phyloP scores from a whole-genome alignment of 306 rosid genomes.

The Pyrus communis region DNA sequence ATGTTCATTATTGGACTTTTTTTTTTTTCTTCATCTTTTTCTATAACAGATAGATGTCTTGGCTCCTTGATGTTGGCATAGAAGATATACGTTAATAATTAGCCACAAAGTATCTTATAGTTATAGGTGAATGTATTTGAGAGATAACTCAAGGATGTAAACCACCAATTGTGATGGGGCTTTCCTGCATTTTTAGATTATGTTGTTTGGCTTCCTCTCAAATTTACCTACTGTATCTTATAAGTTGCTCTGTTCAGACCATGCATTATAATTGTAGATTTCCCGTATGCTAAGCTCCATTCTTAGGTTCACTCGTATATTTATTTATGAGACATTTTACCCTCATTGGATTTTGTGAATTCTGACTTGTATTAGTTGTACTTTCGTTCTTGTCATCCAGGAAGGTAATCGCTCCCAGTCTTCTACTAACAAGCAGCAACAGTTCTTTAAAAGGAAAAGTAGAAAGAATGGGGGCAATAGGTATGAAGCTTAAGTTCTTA shows the following conservation, averaged over 20 bases:
- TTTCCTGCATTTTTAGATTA: background rate
- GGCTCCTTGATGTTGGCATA: background rate
- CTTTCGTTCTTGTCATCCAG: constrained; percentile 32
- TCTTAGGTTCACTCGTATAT: background rate
- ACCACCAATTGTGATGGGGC: background rate
- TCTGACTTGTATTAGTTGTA: constrained; percentile 12
- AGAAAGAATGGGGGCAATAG: constrained; percentile 50
- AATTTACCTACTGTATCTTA: background rate
- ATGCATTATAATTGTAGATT: background rate
- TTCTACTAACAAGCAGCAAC: constrained; percentile 32
- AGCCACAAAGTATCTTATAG: background rate
- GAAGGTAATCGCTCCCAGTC: constrained; percentile 44
- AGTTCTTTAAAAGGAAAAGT: constrained; percentile 34
- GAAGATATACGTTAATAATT: background rate
- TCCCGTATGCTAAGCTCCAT: background rate
- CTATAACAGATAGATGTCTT: background rate
- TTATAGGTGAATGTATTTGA: background rate
- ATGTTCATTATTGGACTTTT: background rate
- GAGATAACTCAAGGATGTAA: background rate
- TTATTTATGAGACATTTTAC: background rate
- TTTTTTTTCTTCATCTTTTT: background rate
- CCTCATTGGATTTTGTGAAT: background rate
- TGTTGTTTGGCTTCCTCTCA: constrained; percentile 6
- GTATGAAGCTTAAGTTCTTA: constrained; percentile 32
- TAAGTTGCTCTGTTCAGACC: constrained; percentile 3